Evolutionary conservation across 495 filamentous ascomycete genomes (phyloP).

Genomic region (Penicillium paradoxum): DNA sequence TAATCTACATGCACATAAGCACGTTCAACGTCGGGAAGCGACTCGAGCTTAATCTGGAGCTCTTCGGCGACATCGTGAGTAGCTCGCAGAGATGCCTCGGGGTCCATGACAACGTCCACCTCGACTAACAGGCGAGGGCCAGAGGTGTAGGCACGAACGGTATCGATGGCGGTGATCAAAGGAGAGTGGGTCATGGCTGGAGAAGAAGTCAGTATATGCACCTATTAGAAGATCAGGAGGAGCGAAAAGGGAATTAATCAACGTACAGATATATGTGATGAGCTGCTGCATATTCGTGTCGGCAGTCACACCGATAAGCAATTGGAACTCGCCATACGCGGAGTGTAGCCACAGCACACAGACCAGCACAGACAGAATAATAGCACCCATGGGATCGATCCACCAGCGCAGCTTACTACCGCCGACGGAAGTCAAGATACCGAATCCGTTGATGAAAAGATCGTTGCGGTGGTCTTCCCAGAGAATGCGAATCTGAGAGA

Average conservation of each 20-base stretch:
- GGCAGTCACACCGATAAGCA: conserved; percentile 85
- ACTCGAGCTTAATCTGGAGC: conserved; percentile 91
- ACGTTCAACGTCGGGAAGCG: conserved; percentile 84
- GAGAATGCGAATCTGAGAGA: conserved; percentile 85
- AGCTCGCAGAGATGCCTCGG: conserved; percentile 58
- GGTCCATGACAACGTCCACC: conserved; percentile 84
- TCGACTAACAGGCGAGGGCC: conserved; percentile 88
- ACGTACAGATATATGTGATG: conserved; percentile 87
- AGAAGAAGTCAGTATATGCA: neutral
- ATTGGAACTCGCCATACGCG: conserved; percentile 82
- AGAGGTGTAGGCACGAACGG: conserved; percentile 86
- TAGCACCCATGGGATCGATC: conserved; percentile 91
- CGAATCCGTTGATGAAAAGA: conserved; percentile 84
- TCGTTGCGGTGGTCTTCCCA: conserved; percentile 93
- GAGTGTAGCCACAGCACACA: conserved; percentile 74
- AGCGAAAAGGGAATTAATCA: neutral
- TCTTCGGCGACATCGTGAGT: conserved; percentile 95
- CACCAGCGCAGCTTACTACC: conserved; percentile 88
- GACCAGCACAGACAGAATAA: conserved; percentile 74
- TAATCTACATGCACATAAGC: conserved; percentile 98
- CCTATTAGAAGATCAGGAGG: neutral
- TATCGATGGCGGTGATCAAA: conserved; percentile 78
- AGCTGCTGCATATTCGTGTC: conserved; percentile 82
- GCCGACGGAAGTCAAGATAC: conserved; percentile 81
- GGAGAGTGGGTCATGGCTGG: conserved; percentile 81